Conservation (phyloP, 1,284 basidiomycete genomes). For the Apiotrichum veenhuisii region DNA sequence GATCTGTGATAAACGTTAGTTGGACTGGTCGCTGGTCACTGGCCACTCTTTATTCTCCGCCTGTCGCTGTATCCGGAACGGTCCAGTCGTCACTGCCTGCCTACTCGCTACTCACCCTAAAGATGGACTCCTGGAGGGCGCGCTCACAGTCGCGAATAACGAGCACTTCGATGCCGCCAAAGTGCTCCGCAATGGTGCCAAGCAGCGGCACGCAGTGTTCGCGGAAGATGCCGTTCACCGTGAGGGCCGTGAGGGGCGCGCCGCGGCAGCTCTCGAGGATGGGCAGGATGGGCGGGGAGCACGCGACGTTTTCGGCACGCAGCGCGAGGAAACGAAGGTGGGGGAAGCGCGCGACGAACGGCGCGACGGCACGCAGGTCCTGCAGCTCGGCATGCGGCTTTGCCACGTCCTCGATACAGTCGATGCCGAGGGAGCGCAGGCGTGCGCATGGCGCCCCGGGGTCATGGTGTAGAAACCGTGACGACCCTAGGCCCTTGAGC, state of each 20-base stretch:
- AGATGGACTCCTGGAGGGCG: background rate
- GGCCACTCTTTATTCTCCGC: too few relatives aligned
- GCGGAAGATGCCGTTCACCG: background rate
- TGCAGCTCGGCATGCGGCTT: background rate
- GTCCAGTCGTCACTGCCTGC: too few relatives aligned
- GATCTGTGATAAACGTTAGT: background rate
- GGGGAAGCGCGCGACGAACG: background rate
- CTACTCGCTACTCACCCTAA: background rate
- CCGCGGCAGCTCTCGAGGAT: background rate
- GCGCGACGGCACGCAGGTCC: background rate
- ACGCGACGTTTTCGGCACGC: background rate
- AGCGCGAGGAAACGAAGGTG: background rate
- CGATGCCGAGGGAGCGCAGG: background rate
- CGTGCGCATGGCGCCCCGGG: background rate
- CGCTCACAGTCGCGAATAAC: background rate
- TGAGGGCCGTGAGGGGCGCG: background rate
- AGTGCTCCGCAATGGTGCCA: background rate
- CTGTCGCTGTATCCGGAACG: too few relatives aligned
- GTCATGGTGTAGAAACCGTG: background rate
- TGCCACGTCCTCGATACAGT: background rate
- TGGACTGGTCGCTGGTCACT: too few relatives aligned
- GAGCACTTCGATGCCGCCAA: background rate
- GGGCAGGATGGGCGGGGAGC: background rate
- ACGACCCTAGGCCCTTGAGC: background rate
- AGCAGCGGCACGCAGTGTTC: background rate